Conservation (phyloP, 441 rosid species). For the Adansonia rubrostipa region DNA sequence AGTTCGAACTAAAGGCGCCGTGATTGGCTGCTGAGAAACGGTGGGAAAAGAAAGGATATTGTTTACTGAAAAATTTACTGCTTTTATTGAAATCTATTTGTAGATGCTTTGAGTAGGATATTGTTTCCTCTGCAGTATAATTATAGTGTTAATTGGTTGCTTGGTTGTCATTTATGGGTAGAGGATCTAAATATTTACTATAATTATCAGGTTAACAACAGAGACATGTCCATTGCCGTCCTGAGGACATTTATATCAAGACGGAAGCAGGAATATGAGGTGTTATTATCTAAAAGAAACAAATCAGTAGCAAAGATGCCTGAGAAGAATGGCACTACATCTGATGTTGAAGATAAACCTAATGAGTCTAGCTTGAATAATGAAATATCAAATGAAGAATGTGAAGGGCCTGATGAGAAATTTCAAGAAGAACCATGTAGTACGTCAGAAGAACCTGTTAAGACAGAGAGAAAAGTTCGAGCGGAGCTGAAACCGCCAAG, state of each 20-base stretch:
- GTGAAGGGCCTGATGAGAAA: slow-evolving; percentile 44
- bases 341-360: slow-evolving; percentile 42
- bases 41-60: background rate
- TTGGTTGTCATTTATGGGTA: background rate
- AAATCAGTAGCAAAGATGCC: slow-evolving; percentile 49
- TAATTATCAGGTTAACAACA: slow-evolving; percentile 77
- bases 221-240: slow-evolving; percentile 93
- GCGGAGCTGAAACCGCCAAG: slow-evolving; percentile 77
- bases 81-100: background rate
- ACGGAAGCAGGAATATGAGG: slow-evolving; percentile 79
- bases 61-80: too few species aligned
- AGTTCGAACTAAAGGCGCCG: background rate
- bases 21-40: slow-evolving; percentile 12
- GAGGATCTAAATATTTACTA: slow-evolving; percentile 10
- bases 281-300: slow-evolving; percentile 55
- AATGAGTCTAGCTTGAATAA: slow-evolving; percentile 33
- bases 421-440: slow-evolving; percentile 46
- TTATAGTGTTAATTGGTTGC: background rate
- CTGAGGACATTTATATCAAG: slow-evolving; percentile 73
- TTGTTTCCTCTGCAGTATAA: background rate
- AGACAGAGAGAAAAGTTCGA: slow-evolving; percentile 50
- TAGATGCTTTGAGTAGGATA: background rate
- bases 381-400: slow-evolving; percentile 55
- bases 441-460: slow-evolving; percentile 48
- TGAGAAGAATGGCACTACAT: slow-evolving; percentile 49